Percentiles rank a stretch among this genome's conserved stretches.
Conservation (phyloP, 1,139 yeast species). For the Protomyces arabidopsidicola region DNA sequence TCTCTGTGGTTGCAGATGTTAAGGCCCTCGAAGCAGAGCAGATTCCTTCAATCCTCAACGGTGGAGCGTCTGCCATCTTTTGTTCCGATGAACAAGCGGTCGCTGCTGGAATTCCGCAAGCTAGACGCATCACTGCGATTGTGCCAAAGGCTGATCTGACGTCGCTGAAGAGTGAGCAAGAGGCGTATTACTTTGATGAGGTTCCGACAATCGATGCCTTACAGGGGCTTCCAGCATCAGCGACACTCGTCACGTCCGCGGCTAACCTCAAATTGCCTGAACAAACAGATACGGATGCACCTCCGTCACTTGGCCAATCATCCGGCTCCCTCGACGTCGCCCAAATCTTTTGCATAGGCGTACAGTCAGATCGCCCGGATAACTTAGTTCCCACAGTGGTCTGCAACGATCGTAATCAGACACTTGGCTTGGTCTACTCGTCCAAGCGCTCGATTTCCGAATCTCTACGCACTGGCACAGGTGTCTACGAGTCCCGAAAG, state of each 20-base stretch:
- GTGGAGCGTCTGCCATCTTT: constrained; percentile 6
- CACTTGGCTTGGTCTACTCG: constrained; percentile 88
- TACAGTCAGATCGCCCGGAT: constrained; percentile 75
- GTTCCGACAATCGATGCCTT: not conserved
- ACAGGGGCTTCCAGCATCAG: constrained; percentile 2
- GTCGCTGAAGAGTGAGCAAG: constrained; percentile 1
- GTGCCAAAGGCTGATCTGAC: not conserved
- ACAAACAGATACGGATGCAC: not conserved
- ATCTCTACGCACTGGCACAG: constrained; percentile 74
- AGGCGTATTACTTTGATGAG: not conserved
- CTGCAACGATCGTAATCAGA: constrained; percentile 58
- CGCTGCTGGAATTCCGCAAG: not conserved
- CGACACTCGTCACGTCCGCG: constrained; percentile 16
- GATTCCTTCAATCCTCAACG: constrained; percentile 1
- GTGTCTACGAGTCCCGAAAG: constrained; percentile 90
- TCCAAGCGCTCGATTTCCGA: constrained; percentile 74
- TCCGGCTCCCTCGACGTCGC: not conserved
- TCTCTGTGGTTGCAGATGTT: constrained; percentile 16
- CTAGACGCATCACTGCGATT: not conserved
- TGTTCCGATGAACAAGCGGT: constrained; percentile 1
- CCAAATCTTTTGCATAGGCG: constrained; percentile 4
- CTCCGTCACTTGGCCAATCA: not conserved
- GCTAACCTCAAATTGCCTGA: constrained; percentile 8
- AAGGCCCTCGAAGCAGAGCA: constrained; percentile 9
- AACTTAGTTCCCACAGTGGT: constrained; percentile 82